Evolutionary conservation across 2,329 filamentous ascomycete genomes (phyloP), one percentile per base, ranked within the genome.

Genomic region (Aspergillus pseudoterreus): DNA sequence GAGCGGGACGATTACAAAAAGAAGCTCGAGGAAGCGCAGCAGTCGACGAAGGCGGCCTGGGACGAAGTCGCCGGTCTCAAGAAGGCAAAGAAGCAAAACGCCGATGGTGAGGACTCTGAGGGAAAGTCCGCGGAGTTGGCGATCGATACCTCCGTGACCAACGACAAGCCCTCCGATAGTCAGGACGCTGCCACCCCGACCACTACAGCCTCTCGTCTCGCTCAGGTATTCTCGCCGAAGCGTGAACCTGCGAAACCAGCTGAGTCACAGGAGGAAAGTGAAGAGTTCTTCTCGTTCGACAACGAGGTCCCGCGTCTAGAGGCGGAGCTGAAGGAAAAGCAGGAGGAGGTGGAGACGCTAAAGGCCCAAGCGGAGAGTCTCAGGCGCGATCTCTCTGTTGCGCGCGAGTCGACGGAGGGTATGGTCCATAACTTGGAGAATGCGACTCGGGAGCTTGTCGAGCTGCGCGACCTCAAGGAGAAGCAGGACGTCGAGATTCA

Each of bases 211-310:
- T 47, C 45, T 47, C 33, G 45, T 14, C 19, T 41, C 11, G 45
- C 45, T 12, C 45, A 47, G 14, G n/a, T 47, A 6, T 47, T 41
- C 35, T 47, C 45, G 4, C 45, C 45, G 12, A 47, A 47, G n/a
- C 45, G 36, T 10, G 35, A 41, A 10, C 21, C 17, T 2, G 32
- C 39, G 47, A 55, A 49, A n/a, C 46, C 52, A 6, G 46, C 59
- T 8, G 50, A 55, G 5, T 56, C 66, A 22, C 55, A 69, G 32
- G 68, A 71, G 32, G 68, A 70, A 14, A 68, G 71, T 21, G 88
- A 92, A 57, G 89, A 95, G 45, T 87, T 96, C 71, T 96, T 96
- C 72, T 96, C 91, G 0, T 95, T 91, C 61, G 92, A 97, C 52
- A 86, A 87, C 46, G 92, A 97, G 71, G 78, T 95, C 12, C 88